Base-by-base conservation (phyloP, 1,284 basidiomycete species). In the Apiotrichum mycotoxinovorans region DNA sequence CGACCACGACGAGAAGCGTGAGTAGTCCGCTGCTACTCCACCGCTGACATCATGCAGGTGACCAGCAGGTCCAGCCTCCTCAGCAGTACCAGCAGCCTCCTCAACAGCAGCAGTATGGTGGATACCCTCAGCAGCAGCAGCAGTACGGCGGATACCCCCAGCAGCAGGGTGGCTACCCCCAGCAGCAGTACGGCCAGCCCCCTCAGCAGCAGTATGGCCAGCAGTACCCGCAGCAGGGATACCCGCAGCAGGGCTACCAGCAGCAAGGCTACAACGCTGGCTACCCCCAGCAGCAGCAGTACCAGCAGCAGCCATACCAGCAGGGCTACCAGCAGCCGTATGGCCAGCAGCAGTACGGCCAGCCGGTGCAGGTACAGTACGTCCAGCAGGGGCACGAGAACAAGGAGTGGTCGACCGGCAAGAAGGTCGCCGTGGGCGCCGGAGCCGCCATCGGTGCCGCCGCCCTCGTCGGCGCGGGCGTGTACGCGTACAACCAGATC, bases 401-500 rank as follows among this genome's bases (percentile, higher is more conserved):
- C 42, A 25, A 52, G 23, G 33, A 52, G 33, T 53, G 43, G 52
- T 46, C 52, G 25, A 46, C 52, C 26, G 52, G 44, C 43, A 38
- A 42, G 43, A 46, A 53, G 52, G 42, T 52, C 33, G 51, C 30
- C 38, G 51, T 42, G n/a, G 49, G 49, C 12, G 35, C 35, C 26
- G 51, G 22, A 4, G 51, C 26, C 2, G 51, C n/a, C 4, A 11
- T 43, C 27, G 42, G 51, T 20, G 51, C 51, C 5, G 51, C 51
- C 2, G 51, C 48, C 15, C 35, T 44, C 3, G 18, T 52, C 17
- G 51, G 51, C 12, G 41, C 4, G 33, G 51, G 30, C 3, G 42
- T n/a, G 11, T 44, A 44, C 42, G 30, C 41, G 3, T 18, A 18
- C 41, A 35, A 44, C 42, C 9, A 43, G 41, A 20, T 35, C 15